Evolutionary conservation across 2,329 filamentous ascomycete genomes (phyloP), one percentile per base, ranked within the genome.

Genomic region (Moelleriella libera): DNA sequence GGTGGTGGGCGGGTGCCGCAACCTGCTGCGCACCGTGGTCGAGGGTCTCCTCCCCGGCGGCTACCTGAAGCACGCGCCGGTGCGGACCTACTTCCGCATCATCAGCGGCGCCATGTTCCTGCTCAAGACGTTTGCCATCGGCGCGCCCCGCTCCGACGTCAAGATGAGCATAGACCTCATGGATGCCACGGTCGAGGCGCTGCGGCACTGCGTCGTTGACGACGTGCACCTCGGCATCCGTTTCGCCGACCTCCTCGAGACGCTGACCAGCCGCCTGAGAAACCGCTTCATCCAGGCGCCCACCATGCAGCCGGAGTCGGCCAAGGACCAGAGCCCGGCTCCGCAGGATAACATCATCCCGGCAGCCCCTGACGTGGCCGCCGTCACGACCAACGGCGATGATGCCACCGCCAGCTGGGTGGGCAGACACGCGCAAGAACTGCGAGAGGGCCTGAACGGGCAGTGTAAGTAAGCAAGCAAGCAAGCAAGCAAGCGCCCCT

Each of bases 101-200:
- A 87, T 90, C 53, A 86, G 82, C 49, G 85, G 86, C 4, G 84
- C 85, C 52, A 89, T 90, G 77, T 89, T 92, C 58, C 64, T 92
- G 14, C 74, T 92, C 45, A 92, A 85, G 67, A 90, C 86, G 0
- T 90, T 92, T 62, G 85, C 85, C 1, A 72, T 92, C 1, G 86
- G 86, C 14, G 85, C 85, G 2, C 82, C 83, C 1, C 83, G 86
- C 55, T 81, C 81, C 48, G 85, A 92, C 54, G 83, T 90, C 30
- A 80, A 83, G 57, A 72, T 84, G 44, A 86, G 82, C 52, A 82
- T 92, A 31, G 74, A 75, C 6, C 70, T 92, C 30, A 83, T 92
- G 70, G 83, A 88, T 57, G 71, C 76, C 31, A 85, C 83, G 0
- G 83, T 89, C 0, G 73, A 82, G 53, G 85, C 83, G 1, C 72